Evolutionary conservation across 2,329 filamentous ascomycete species (phyloP).

Genomic region (Curvularia eragrostidis): DNA sequence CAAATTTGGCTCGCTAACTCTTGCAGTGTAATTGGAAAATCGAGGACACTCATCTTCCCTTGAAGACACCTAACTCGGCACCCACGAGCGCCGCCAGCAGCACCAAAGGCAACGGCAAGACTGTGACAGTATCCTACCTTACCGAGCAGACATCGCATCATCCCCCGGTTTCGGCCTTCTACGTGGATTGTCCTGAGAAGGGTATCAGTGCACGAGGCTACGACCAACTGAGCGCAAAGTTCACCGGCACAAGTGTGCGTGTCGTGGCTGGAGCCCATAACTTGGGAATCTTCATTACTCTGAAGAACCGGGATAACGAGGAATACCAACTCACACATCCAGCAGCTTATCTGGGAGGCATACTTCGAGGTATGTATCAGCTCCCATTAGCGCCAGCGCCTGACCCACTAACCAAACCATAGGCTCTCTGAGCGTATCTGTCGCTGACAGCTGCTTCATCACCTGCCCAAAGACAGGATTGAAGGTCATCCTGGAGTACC

Average conservation of each 20-base stretch:
- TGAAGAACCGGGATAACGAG: conserved; percentile 81
- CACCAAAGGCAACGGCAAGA: conserved; percentile 52
- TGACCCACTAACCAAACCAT: conserved; percentile 16
- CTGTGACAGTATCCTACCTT: conserved; percentile 85
- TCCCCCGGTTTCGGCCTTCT: conserved; percentile 95
- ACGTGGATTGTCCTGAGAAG: conserved; percentile 88
- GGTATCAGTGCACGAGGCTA: conserved; percentile 88
- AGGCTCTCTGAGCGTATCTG: conserved; percentile 83
- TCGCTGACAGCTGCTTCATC: conserved; percentile 87
- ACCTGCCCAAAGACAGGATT: conserved; percentile 88
- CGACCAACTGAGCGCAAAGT: conserved; percentile 96
- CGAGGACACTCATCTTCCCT: conserved; percentile 74
- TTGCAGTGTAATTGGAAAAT: conserved; percentile 91
- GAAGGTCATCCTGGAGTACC: conserved; percentile 90
- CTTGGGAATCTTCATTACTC: conserved; percentile 89
- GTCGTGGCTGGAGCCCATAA: conserved; percentile 93
- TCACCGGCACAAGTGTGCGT: conserved; percentile 92
- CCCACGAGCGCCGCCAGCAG: conserved; percentile 46
- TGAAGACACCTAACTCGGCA: conserved; percentile 53
- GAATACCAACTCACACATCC: conserved; percentile 96
- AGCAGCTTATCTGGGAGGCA: conserved; percentile 86
- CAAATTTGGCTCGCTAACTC: conserved; percentile 22
- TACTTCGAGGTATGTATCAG: conserved; percentile 68
- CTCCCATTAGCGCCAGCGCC: not conserved
- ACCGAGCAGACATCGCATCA: conserved; percentile 99